phyloP scores from a whole-genome alignment of 805 yeast species.

The Ogataea kodamae region DNA sequence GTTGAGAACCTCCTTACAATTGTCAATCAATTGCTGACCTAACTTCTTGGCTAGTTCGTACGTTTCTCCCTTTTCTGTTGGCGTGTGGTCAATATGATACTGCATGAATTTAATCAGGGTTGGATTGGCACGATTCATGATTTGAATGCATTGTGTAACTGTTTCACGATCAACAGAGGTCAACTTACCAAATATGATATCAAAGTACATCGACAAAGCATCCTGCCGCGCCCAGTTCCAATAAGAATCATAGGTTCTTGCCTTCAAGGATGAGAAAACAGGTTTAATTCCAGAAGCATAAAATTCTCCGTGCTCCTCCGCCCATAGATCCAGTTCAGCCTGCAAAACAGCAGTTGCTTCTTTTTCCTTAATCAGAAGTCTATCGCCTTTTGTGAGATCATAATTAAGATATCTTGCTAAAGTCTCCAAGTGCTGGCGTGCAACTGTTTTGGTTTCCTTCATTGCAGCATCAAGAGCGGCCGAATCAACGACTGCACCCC shows the following conservation, averaged over 20 bases:
- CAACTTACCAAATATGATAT: slow-evolving; percentile 90
- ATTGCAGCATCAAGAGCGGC: slow-evolving; percentile 88
- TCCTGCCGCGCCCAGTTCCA: slow-evolving; percentile 99
- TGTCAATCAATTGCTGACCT: slow-evolving; percentile 92
- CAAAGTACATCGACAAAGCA: slow-evolving; percentile 87
- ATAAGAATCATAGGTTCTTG: slow-evolving; percentile 93
- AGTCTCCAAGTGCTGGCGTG: slow-evolving; percentile 82
- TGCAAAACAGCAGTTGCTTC: slow-evolving; percentile 82
- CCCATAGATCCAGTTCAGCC: slow-evolving; percentile 87
- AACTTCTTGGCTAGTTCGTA: slow-evolving; percentile 84
- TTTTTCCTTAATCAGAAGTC: slow-evolving; percentile 75
- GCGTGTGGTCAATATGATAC: slow-evolving; percentile 80
- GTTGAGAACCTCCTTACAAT: slow-evolving; percentile 79
- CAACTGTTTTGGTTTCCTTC: slow-evolving; percentile 65
- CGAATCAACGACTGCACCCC: slow-evolving; percentile 87
- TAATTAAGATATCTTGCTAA: slow-evolving; percentile 92
- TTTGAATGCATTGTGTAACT: slow-evolving; percentile 91
- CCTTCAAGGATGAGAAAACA: slow-evolving; percentile 85
- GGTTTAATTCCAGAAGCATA: slow-evolving; percentile 91
- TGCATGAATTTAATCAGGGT: slow-evolving; percentile 95
- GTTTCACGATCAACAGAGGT: slow-evolving; percentile 93
- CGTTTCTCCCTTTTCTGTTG: slow-evolving; percentile 86
- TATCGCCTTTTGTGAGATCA: slow-evolving; percentile 89
- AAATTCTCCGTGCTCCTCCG: slow-evolving; percentile 86
- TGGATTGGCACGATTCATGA: slow-evolving; percentile 96